A percentile compares a stretch with the other conserved stretches of the same genome.
Conservation (phyloP, 208 protist species). For the Novymonas esmeraldas region DNA sequence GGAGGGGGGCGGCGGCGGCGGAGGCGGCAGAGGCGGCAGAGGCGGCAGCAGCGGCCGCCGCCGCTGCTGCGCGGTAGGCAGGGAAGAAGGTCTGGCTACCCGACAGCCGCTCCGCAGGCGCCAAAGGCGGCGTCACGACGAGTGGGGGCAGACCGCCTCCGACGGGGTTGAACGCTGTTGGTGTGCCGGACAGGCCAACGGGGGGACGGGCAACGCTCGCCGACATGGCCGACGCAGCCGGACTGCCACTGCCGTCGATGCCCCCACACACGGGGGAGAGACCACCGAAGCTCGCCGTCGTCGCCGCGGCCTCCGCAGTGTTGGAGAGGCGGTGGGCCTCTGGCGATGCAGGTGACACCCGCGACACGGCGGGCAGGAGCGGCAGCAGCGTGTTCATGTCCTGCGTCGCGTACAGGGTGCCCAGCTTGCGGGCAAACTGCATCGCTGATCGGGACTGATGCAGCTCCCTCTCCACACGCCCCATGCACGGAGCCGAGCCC, state of each 20-base stretch:
- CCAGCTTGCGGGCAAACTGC: conserved; percentile 70
- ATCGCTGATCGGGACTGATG: conserved; percentile 36
- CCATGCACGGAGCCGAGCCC: conserved; percentile 17
- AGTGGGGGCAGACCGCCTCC: conserved; percentile 14
- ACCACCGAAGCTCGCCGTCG: neutral
- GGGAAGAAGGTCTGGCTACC: neutral
- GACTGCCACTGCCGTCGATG: conserved; percentile 9
- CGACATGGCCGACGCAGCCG: neutral
- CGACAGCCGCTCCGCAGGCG: conserved; percentile 5
- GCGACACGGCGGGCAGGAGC: conserved; percentile 23
- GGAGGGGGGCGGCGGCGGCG: conserved; percentile 17
- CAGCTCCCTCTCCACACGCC: conserved; percentile 33
- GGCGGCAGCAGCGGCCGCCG: neutral
- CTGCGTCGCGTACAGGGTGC: conserved; percentile 69
- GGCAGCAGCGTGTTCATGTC: conserved; percentile 74
- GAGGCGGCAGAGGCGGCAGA: neutral
- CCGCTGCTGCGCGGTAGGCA: neutral
- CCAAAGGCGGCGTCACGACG: conserved; percentile 11
- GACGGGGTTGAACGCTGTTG: neutral
- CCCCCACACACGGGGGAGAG: neutral
- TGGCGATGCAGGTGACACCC: neutral
- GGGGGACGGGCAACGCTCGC: neutral
- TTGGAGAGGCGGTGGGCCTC: neutral
- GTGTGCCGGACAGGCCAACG: neutral
- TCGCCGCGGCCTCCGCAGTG: conserved; percentile 1